These are phyloP conservation scores for Paraleonurus japonicus DNA, from an alignment of 257 asterid species.

Conservation along the genomic window DNA sequence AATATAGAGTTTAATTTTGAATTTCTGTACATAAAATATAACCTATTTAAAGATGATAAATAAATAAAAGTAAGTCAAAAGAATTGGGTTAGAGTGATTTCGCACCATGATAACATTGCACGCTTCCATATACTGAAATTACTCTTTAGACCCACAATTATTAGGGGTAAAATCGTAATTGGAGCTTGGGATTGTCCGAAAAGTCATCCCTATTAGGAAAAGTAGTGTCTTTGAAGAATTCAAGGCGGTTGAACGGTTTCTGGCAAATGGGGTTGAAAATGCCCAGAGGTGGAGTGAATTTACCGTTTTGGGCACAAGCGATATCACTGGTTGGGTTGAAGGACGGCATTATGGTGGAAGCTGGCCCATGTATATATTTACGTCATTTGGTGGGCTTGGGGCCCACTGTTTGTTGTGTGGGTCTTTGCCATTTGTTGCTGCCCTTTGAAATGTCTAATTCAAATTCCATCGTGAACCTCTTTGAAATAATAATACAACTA, in stretches of 20 bases:
- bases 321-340: slow-evolving; percentile 19
- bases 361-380: slow-evolving; percentile 39
- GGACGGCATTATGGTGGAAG: slow-evolving; percentile 17
- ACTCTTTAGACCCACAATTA: not conserved
- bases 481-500: not conserved
- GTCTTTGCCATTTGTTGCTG: slow-evolving; percentile 27
- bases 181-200: not conserved
- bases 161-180: slow-evolving; percentile 21
- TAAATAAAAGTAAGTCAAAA: not conserved
- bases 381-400: slow-evolving; percentile 54
- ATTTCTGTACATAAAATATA: no score
- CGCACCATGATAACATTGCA: not conserved
- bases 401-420: slow-evolving; percentile 61
- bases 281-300: not conserved
- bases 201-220: slow-evolving; percentile 20
- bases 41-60: not conserved
- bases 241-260: slow-evolving; percentile 61
- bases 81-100: not conserved
- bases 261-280: slow-evolving; percentile 32
- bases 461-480: not conserved
- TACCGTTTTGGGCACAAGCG: slow-evolving; percentile 13
- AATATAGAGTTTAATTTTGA: not conserved
- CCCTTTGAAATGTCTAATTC: slow-evolving; percentile 31
- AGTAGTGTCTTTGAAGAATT: slow-evolving; percentile 37
- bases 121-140: not conserved